Evolutionary conservation across 177 flowering plant species (phyloP).

Genomic region (Tripterygium wilfordii): DNA sequence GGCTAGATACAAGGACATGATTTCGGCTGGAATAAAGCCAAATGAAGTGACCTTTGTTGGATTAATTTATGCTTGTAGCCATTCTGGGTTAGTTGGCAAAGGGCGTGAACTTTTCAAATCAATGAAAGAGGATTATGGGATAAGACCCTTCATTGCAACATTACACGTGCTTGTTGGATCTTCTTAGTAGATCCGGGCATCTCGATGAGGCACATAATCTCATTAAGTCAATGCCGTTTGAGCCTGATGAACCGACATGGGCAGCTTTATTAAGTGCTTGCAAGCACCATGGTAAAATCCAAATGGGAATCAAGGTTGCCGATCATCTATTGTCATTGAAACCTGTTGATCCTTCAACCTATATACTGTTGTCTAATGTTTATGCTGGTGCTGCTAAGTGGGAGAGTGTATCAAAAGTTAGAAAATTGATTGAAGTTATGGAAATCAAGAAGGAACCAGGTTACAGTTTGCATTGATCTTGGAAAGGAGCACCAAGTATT

Average conservation of each 20-base stretch:
- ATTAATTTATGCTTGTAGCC: constrained; percentile 65
- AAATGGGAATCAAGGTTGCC: constrained; percentile 43
- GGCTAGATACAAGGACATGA: constrained; percentile 42
- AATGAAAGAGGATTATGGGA: constrained; percentile 37
- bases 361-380: constrained; percentile 46
- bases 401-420: constrained; percentile 38
- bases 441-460: constrained; percentile 52
- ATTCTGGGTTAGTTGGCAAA: constrained; percentile 47
- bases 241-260: constrained; percentile 73
- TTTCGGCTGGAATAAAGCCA: constrained; percentile 38
- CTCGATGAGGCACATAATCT: constrained; percentile 54
- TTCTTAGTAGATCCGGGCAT: constrained; percentile 54
- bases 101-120: constrained; percentile 45
- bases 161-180: constrained; percentile 64
- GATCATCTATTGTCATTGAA: constrained; percentile 35
- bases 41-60: constrained; percentile 70
- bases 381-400: constrained; percentile 49
- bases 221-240: constrained; percentile 41
- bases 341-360: constrained; percentile 47
- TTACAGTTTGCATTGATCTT: constrained; percentile 42
- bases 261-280: constrained; percentile 62
- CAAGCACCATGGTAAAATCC: constrained; percentile 34
- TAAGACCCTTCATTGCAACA: constrained; percentile 51
- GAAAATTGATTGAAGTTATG: constrained; percentile 37
- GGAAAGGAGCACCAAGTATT: constrained; percentile 48